Base-by-base conservation (phyloP, 2,329 filamentous ascomycete species). In the Ceratocystis cubensis region DNA sequence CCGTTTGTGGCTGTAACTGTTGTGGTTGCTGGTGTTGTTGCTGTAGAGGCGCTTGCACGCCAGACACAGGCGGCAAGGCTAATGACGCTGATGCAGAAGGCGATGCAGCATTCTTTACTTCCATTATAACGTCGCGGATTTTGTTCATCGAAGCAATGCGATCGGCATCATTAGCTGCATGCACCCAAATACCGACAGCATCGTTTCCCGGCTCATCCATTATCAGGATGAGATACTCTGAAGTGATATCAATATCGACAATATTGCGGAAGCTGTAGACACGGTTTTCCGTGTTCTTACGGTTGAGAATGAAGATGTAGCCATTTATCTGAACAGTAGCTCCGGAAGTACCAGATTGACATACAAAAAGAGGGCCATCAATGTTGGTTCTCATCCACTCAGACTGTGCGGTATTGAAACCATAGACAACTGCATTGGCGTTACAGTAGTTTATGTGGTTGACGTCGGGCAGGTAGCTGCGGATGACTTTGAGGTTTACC, bases 311-410 rank as follows among this genome's bases (percentile, higher is more conserved):
- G 71, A 91, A 88, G 17, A 89, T 82, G 76, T 84, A 84, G 70
- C 65, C 62, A 25, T 53, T 59, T 7, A 61, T n/a, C 22, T 61
- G 62, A 17, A 30, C 25, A n/a, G n/a, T 46, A 5, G 41, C 30
- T 5, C 63, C 62, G 5, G 65, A 56, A 4, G 22, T 37, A 10
- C 53, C 63, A 2, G 63, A 59, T 30, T 56, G 53, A 62, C 67
- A 66, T 5, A 97, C 84, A 75, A 97, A 99, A 70, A 97, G 79
- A 13, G 90, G 89, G 48, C 94, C 94, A 76, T 96, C 92, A 10
- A 92, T 82, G 66, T 87, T 88, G 59, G 83, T 84, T 78, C 95
- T 96, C 73, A 94, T 88, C 94, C 94, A 97, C 68, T 80, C 77
- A 64, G 82, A 78, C 2, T 84, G 81, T 3, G 80, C 76, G 61